Evolutionary conservation across 2,329 filamentous ascomycete species (phyloP), one percentile per base, ranked within the genome.

Genomic region (Dissoconium aciculare): DNA sequence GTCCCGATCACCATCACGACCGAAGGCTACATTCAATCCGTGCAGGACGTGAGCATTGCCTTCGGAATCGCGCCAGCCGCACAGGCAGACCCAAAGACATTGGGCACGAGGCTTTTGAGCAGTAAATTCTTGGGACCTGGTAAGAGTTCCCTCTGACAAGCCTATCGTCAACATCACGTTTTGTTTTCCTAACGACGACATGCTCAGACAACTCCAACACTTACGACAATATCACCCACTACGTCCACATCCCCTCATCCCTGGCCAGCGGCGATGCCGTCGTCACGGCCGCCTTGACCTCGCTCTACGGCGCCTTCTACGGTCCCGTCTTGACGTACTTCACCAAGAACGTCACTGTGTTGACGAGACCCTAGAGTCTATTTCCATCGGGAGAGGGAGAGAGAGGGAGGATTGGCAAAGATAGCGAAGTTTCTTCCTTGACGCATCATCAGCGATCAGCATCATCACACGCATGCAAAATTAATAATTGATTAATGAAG

Each of bases 21-120:
- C 26, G 47, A 55, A 28, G 53, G 55, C 48, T 64, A 62, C 50
- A 58, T 61, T 45, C 61, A 66, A 44, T 32, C 48, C 30, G 56
- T 62, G 16, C 45, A 52, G 39, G 61, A 66, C 37, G 47, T 65
- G 3, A 52, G 60, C 31, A 53, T 64, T 6, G 58, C 55, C 15
- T 61, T 62, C 39, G 62, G 62, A 9, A 14, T 42, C 13, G 23
- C 38, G 2, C 15, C 33, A 4, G 12, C 27, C 8, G 30, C 30
- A 6, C 30, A 13, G 3, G 23, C 30, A 2, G 26, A 27, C 14
- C 30, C 37, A 10, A 38, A 38, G 3, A 8, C 35, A 4, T 16
- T 42, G 11, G 40, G 38, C 4, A 32, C 27, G 4, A n/a, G n/a
- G n/a, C 15, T 34, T 10, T 11, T 42, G 4, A 26, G 30, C 25